These are phyloP conservation scores for Arabidopsis hybrid DNA, from an alignment of 441 rosid species.

Conservation along the genomic window DNA sequence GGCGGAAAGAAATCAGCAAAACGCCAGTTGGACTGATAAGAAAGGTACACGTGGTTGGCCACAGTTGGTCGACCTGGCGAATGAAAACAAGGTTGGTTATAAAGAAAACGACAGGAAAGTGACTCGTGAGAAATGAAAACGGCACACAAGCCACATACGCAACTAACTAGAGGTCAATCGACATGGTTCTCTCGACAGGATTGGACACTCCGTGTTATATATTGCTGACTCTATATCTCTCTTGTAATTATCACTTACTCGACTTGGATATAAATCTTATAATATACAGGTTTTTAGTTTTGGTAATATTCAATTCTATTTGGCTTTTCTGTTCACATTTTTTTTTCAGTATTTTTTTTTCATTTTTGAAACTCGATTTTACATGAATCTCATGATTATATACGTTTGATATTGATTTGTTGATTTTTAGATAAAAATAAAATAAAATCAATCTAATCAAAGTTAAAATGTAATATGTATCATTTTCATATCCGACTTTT, in stretches of 20 bases:
- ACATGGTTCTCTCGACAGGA: conserved; percentile 29
- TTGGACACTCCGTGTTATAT: conserved; percentile 8
- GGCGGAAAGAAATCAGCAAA: neutral
- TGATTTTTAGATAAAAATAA: neutral
- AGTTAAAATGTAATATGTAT: neutral
- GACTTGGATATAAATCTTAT: neutral
- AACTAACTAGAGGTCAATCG: conserved; percentile 31
- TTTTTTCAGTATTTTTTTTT: neutral
- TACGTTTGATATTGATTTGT: neutral
- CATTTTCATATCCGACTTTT: neutral
- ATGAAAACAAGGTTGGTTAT: conserved; percentile 25
- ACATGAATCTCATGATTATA: too few species aligned
- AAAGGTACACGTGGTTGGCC: conserved; percentile 38
- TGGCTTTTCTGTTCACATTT: conserved; percentile 18
- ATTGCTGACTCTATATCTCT: neutral
- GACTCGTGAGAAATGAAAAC: conserved; percentile 36
- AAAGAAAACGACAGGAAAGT: conserved; percentile 40
- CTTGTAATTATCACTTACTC: conserved; percentile 30
- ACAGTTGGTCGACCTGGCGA: conserved; percentile 20
- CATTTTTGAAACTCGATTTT: too few species aligned
- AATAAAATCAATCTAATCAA: neutral
- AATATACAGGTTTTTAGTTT: neutral
- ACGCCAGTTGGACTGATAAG: conserved; percentile 33
- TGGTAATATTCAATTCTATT: conserved; percentile 15
- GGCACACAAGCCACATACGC: conserved; percentile 43